A percentile compares a stretch with the other conserved stretches of the same genome.
phyloP scores from a whole-genome alignment of 1,284 basidiomycete genomes.

The Fomitopsis palustris region DNA sequence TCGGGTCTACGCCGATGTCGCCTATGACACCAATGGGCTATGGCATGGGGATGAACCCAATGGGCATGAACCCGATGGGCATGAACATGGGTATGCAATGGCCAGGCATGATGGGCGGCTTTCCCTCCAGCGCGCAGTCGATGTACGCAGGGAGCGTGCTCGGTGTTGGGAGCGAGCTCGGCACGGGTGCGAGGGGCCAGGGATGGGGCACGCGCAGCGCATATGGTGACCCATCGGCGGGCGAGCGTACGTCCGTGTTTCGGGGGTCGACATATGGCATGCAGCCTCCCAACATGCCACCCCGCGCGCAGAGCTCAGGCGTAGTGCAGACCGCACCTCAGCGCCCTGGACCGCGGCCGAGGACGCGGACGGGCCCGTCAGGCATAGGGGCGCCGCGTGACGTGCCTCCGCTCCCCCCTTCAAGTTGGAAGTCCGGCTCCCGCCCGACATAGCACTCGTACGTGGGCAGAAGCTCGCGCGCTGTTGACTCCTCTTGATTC shows the following conservation, averaged over 20 bases:
- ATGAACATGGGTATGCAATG: constrained; percentile 43
- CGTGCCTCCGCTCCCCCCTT: constrained; percentile 46
- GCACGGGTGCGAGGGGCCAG: constrained; percentile 33
- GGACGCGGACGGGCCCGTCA: constrained; percentile 57
- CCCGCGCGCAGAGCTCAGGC: constrained; percentile 21
- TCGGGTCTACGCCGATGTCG: constrained; percentile 20
- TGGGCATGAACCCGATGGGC: constrained; percentile 37
- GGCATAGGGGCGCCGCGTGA: constrained; percentile 20
- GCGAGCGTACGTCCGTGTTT: constrained; percentile 27
- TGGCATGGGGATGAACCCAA: constrained; percentile 26
- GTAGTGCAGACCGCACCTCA: constrained; percentile 16
- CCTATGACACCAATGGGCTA: constrained; percentile 18
- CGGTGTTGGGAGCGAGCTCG: constrained; percentile 54
- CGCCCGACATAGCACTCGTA: constrained; percentile 12
- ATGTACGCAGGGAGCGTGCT: constrained; percentile 52
- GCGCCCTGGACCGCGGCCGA: constrained; percentile 32
- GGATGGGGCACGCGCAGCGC: constrained; percentile 64
- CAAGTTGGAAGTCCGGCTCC: constrained; percentile 51
- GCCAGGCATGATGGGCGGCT: constrained; percentile 38
- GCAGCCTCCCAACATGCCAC: constrained; percentile 16
- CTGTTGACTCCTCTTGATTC: background rate
- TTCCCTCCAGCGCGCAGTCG: constrained; percentile 46
- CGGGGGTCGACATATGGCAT: constrained; percentile 22
- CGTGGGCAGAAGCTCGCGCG: background rate
- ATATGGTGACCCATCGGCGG: constrained; percentile 51